These are phyloP conservation scores for Phanerochaete carnosa DNA, from an alignment of 768 basidiomycete genomes.

Conservation along the genomic window DNA sequence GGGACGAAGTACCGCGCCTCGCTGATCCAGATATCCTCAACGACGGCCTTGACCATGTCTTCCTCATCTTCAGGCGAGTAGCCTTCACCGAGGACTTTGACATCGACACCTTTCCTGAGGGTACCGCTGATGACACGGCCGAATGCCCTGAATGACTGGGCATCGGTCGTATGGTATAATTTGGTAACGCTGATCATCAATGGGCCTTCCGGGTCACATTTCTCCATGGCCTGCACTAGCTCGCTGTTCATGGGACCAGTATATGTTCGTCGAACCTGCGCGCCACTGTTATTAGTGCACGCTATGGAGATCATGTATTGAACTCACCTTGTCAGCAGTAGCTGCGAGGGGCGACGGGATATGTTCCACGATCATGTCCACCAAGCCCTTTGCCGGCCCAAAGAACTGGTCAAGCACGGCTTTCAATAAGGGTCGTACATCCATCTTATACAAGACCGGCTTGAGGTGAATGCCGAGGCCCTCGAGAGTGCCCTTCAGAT, in stretches of 20 bases:
- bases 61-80: slow-evolving; percentile 99
- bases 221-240: slow-evolving; percentile 73
- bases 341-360: slow-evolving; percentile 77
- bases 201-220: slow-evolving; percentile 81
- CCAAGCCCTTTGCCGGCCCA: slow-evolving; percentile 81
- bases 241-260: slow-evolving; percentile 85
- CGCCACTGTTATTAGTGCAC: background rate
- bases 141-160: slow-evolving; percentile 94
- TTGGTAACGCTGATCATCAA: slow-evolving; percentile 93
- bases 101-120: slow-evolving; percentile 70
- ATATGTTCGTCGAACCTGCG: slow-evolving; percentile 79
- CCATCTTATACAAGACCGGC: slow-evolving; percentile 97
- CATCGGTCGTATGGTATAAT: slow-evolving; percentile 94
- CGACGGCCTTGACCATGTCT: slow-evolving; percentile 83
- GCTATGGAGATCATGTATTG: slow-evolving; percentile 2
- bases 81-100: slow-evolving; percentile 97
- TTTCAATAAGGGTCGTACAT: slow-evolving; percentile 91
- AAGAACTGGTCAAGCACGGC: slow-evolving; percentile 96
- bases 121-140: slow-evolving; percentile 94
- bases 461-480: slow-evolving; percentile 82
- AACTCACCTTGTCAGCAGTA: slow-evolving; percentile 54
- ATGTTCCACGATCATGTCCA: slow-evolving; percentile 89
- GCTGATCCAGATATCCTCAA: slow-evolving; percentile 89
- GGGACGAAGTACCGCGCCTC: slow-evolving; percentile 91
- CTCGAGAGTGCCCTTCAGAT: slow-evolving; percentile 73